These are phyloP conservation scores for Blastomyces parvus DNA, from an alignment of 2,329 filamentous ascomycete genomes.

Conservation along the genomic window DNA sequence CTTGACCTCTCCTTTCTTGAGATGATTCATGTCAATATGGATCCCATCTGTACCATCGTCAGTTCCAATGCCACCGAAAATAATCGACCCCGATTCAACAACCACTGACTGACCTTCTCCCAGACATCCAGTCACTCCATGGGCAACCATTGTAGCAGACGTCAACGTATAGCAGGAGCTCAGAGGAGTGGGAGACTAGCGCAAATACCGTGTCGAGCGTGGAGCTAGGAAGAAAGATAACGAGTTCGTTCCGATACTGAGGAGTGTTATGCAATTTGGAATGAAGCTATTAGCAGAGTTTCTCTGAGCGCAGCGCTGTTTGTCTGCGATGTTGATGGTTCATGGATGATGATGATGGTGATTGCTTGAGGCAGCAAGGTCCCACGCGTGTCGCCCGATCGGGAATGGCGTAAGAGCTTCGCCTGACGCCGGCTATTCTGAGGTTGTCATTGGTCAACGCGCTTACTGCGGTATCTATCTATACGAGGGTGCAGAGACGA, in stretches of 20 bases:
- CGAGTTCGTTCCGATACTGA: neutral
- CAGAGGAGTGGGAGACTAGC: neutral
- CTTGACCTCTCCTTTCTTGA: slow-evolving; percentile 99
- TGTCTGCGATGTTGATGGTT: neutral
- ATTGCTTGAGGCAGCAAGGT: slow-evolving; percentile 13
- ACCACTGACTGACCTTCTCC: slow-evolving; percentile 15
- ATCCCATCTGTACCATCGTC: slow-evolving; percentile 68
- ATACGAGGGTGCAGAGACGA: neutral
- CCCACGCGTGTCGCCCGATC: slow-evolving; percentile 14
- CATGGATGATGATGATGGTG: neutral
- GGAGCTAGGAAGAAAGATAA: neutral
- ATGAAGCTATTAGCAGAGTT: neutral
- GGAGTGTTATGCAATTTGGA: neutral
- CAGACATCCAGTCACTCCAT: slow-evolving; percentile 16
- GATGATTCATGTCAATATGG: slow-evolving; percentile 94
- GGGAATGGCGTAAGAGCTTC: slow-evolving; percentile 7
- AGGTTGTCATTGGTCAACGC: neutral
- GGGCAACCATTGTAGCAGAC: slow-evolving; percentile 11
- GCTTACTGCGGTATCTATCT: neutral
- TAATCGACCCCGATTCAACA: neutral
- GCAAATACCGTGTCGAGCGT: neutral
- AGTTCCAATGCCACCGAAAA: slow-evolving; percentile 13
- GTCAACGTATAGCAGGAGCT: slow-evolving; percentile 1
- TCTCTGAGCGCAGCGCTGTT: neutral
- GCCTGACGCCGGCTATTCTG: neutral